Base-by-base conservation (phyloP, 202 grass and related monocot genomes). In the Schoenoplectus triqueter region DNA sequence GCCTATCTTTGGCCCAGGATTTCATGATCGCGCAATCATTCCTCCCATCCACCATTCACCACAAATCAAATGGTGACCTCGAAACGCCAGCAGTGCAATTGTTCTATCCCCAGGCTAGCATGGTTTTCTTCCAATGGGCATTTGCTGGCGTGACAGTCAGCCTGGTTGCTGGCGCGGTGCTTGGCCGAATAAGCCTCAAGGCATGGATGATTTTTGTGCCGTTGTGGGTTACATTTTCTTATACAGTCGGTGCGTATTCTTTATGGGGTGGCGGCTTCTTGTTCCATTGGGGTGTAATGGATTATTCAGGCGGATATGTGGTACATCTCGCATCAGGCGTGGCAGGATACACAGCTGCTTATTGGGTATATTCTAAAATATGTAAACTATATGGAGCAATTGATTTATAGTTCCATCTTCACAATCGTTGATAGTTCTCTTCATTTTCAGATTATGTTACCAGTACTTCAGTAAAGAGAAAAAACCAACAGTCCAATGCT, bases 271-370 rank as follows among this genome's bases (percentile, higher is more conserved):
- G 90, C 14, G 93, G 90, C 0, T 95, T 95, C 85, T 87, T 95
- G 63, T 95, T 86, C 90, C 93, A 91, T 78, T 92, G 88, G 93
- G 90, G 93, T 41, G 89, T 95, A 49, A 90, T 95, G 65, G 92
- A 95, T 86, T 95, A 92, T 88, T 92, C 90, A 17, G 93, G 90
- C 41, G 93, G 93, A 1, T 95, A 95, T 82, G 93, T 95, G 78
- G 90, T 95, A 62, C 93, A 95, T 88, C 93, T 95, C 18, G 89
- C 93, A 64, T 90, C 90, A 13, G 93, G 90, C 67, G 64, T 95
- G 57, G 87, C 93, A 49, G 90, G 93, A 7, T 95, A 90, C 83
- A 95, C 93, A 4, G 87, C 89, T 10, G 93, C 93, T 1, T 95
- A 92, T 78, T 95, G 93, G 93, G 93, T 95, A 86, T 1, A 9